phyloP scores from a whole-genome alignment of 2,329 filamentous ascomycete species.

The Escovopsis weberi region DNA sequence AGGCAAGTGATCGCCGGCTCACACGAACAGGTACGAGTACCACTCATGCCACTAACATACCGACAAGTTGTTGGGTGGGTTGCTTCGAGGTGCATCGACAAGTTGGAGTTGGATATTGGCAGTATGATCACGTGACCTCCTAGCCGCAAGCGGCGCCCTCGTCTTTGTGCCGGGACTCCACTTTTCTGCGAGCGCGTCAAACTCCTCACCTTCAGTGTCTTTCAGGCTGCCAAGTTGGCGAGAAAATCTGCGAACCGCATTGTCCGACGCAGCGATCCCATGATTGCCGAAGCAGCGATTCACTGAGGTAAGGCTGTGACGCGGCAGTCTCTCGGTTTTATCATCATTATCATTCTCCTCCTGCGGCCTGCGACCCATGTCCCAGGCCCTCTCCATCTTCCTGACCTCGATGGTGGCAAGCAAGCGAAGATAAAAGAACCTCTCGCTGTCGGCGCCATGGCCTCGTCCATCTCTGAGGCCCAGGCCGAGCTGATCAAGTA shows the following conservation, averaged over 20 bases:
- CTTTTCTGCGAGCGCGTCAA: slow-evolving; percentile 11
- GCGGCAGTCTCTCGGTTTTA: not conserved
- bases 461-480: slow-evolving; percentile 28
- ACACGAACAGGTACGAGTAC: too few relatives aligned
- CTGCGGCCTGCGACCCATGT: not conserved
- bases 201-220: slow-evolving; percentile 9
- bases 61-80: not conserved
- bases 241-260: not conserved
- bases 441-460: slow-evolving; percentile 17
- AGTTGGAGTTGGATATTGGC: too few relatives aligned
- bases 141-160: slow-evolving; percentile 4
- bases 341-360: not conserved
- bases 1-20: too few relatives aligned
- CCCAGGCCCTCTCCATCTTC: not conserved
- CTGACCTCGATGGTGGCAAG: slow-evolving; percentile 3
- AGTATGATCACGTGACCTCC: too few relatives aligned
- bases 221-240: not conserved
- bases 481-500: slow-evolving; percentile 46
- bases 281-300: slow-evolving; percentile 5
- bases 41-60: too few relatives aligned
- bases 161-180: slow-evolving; percentile 5
- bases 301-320: slow-evolving; percentile 6
- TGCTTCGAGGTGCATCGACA: not conserved
- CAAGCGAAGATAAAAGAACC: slow-evolving; percentile 2
- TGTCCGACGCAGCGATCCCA: slow-evolving; percentile 1